Percentiles rank a stretch among this genome's conserved stretches.
Conservation (phyloP, 495 filamentous ascomycete genomes). For the Podospora pseudoanserina region DNA sequence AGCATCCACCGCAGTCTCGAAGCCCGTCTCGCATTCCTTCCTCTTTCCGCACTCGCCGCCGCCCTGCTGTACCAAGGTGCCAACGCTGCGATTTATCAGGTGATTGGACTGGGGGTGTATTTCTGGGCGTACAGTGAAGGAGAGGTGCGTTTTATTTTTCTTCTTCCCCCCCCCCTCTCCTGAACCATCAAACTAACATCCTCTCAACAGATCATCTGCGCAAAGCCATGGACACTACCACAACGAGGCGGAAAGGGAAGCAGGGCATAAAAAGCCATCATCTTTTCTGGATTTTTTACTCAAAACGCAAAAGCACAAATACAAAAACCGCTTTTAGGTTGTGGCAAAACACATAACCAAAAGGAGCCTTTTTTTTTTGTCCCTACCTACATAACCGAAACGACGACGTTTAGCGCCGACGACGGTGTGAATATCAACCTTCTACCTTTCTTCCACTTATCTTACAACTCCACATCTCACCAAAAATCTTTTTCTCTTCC, state of each 20-base stretch:
- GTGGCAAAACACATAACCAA: background rate
- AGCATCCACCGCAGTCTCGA: slow-evolving; percentile 82
- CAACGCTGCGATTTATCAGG: slow-evolving; percentile 87
- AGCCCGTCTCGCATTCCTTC: slow-evolving; percentile 76
- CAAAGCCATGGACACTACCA: slow-evolving; percentile 52
- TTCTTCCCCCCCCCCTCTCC: background rate
- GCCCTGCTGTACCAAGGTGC: slow-evolving; percentile 87
- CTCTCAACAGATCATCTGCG: slow-evolving; percentile 44
- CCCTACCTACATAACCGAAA: too few relatives aligned
- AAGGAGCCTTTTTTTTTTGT: too few relatives aligned
- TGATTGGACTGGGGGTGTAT: slow-evolving; percentile 81
- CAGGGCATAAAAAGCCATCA: slow-evolving; percentile 28
- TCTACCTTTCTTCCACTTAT: too few relatives aligned
- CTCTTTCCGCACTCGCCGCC: slow-evolving; percentile 69
- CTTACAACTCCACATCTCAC: too few relatives aligned
- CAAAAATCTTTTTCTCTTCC: too few relatives aligned
- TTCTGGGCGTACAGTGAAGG: slow-evolving; percentile 98
- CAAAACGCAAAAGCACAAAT: background rate
- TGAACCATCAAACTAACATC: background rate
- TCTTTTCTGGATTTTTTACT: background rate
- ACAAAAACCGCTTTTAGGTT: background rate
- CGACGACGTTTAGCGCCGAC: too few relatives aligned
- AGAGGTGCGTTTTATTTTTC: slow-evolving; percentile 61
- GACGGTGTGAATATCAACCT: too few relatives aligned
- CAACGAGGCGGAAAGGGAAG: slow-evolving; percentile 35